Conservation (phyloP, 257 asterid genomes). For the Avicennia marina region DNA sequence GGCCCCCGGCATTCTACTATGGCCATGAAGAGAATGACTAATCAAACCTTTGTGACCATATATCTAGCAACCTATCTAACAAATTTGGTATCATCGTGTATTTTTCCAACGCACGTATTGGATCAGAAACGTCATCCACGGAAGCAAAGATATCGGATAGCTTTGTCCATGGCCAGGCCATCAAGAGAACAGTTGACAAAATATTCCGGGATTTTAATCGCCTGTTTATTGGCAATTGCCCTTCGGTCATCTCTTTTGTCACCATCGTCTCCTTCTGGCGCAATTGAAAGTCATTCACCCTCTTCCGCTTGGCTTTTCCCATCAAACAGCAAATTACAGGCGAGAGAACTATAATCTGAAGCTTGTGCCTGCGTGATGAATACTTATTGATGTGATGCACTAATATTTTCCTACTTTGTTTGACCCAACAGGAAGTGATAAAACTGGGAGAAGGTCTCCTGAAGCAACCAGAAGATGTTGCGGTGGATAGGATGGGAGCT, state of each 20-base stretch:
- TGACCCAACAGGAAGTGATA: constrained; percentile 49
- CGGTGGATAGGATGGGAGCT: constrained; percentile 39
- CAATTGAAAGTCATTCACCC: constrained; percentile 29
- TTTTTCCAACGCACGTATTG: not conserved
- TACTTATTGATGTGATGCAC: not conserved
- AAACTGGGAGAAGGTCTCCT: constrained; percentile 63
- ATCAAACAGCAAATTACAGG: constrained; percentile 58
- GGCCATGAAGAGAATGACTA: not conserved
- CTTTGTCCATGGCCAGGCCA: constrained; percentile 4
- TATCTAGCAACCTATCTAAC: too few species aligned
- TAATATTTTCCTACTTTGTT: too few species aligned
- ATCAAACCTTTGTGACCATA: not conserved
- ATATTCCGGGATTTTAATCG: constrained; percentile 25
- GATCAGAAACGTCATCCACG: not conserved
- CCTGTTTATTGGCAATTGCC: constrained; percentile 30
- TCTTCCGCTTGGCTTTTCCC: constrained; percentile 22
- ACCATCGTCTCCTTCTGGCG: constrained; percentile 38
- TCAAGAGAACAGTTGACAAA: constrained; percentile 5
- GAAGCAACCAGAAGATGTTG: constrained; percentile 50
- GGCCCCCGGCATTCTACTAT: too few species aligned
- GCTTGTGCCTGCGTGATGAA: not conserved
- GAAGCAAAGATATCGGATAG: not conserved
- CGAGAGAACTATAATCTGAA: not conserved
- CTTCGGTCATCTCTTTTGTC: constrained; percentile 34
- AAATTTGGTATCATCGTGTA: not conserved